Evolutionary conservation across 177 flowering plant species (phyloP).

Genomic region (Vitis hybrid): DNA sequence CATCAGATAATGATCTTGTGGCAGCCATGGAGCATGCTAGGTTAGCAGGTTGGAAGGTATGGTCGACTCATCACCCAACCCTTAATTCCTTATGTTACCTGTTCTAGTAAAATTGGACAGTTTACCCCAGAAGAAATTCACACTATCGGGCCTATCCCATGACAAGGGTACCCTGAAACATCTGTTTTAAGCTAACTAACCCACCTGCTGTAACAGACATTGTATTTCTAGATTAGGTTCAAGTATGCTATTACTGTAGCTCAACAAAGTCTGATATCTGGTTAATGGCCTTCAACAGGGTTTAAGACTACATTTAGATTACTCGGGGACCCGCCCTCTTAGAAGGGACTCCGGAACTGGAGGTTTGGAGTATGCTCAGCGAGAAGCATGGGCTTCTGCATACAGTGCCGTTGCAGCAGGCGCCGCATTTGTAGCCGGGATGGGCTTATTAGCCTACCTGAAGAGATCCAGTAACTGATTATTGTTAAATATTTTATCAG

Average conservation of each 20-base stretch:
- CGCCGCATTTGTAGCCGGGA: constrained; percentile 85
- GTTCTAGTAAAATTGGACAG: background rate
- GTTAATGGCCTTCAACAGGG: constrained; percentile 44
- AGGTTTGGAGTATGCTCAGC: constrained; percentile 49
- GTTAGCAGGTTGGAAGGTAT: constrained; percentile 87
- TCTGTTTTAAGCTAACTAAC: no score
- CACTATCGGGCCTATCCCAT: no score
- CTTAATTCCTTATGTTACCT: background rate
- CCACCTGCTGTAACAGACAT: no score
- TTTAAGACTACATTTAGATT: constrained; percentile 78
- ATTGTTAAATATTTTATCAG: no score
- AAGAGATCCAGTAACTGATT: constrained; percentile 51
- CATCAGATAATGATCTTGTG: constrained; percentile 81
- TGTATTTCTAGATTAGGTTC: no score
- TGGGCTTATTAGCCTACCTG: constrained; percentile 79
- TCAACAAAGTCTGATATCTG: constrained; percentile 5
- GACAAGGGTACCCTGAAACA: no score
- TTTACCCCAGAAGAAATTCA: no score
- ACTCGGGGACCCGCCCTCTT: constrained; percentile 42
- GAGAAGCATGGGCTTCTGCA: constrained; percentile 87
- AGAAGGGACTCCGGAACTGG: constrained; percentile 35
- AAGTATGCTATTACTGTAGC: background rate
- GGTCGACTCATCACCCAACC: background rate
- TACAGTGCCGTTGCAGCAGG: constrained; percentile 89
- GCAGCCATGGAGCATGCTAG: constrained; percentile 96